Evolutionary conservation across 352 stramenopile genomes (phyloP), one percentile per base, ranked within the genome.

Genomic region (Globisporangium takayamanum): DNA sequence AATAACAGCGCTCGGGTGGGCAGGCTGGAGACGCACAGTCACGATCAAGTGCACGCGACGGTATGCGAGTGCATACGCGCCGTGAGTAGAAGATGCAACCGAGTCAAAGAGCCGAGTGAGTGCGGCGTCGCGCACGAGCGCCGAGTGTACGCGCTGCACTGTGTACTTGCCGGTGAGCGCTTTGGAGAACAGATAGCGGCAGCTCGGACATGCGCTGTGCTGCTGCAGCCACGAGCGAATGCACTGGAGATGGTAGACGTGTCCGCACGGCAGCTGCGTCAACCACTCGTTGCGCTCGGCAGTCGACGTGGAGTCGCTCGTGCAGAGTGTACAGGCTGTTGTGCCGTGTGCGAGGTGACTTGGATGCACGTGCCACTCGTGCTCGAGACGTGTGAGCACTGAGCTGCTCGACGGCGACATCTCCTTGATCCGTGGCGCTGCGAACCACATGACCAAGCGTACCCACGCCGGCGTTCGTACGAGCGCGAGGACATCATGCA

Each of bases 261-360:
- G 94, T 25, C 78, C 74, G 57, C 94, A 98, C 0, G 92, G 84
- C 15, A 98, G 68, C 67, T 30, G 65, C 67, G 28, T 60, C 60
- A 7, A 28, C 16, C 54, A 64, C 28, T 33, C 28, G 28, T 33
- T 70, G 56, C 54, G 67, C 60, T 45, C 72, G 47, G 47, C 28
- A 66, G 66, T 95, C 73, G 69, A 84, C 22, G 22, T 22, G 22
- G 22, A 22, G 22, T 22, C 22, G 22, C 22, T 22, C 76, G 44
- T 98, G 77, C 28, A 33, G 28, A 33, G 28, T 5, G 69, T 92
- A 98, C 60, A 98, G 91, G 3, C 74, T 77, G 64, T 89, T 97
- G 36, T 74, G 66, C 47, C 66, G 57, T 50, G 73, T 57, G 22
- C 6, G 10, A 62, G 55, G 44, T 22, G 42, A 26, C 57, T 56